Conservation (phyloP, 2,329 filamentous ascomycete species). For the Epicoccum nigrum region DNA sequence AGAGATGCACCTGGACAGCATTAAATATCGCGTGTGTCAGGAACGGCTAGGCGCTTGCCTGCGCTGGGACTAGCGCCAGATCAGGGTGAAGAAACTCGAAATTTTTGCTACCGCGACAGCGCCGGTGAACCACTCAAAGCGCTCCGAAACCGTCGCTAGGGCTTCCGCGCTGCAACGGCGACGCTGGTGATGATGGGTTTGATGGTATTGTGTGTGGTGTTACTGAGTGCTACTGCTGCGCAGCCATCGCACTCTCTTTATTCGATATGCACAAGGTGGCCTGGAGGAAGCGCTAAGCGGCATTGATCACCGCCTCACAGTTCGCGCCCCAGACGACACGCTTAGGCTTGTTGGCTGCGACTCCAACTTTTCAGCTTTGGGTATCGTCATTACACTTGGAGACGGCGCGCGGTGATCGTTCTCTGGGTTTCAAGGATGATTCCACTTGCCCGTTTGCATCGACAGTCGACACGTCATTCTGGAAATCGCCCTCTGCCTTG, state of each 20-base stretch:
- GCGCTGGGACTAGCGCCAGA: conserved; percentile 24
- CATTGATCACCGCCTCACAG: conserved; percentile 30
- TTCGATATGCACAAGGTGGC: conserved; percentile 25
- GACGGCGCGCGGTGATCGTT: not conserved
- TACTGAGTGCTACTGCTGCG: conserved; percentile 7
- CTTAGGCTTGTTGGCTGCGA: conserved; percentile 9
- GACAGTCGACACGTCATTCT: conserved; percentile 12
- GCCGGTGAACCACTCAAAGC: conserved; percentile 23
- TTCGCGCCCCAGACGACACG: conserved; percentile 17
- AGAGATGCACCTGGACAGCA: conserved; percentile 29
- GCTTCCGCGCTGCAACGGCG: not conserved
- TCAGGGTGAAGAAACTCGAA: conserved; percentile 38
- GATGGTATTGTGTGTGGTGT: conserved; percentile 9
- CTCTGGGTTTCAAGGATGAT: not conserved
- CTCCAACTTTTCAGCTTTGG: conserved; percentile 10
- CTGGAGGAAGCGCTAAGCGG: conserved; percentile 28
- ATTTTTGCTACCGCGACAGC: conserved; percentile 36
- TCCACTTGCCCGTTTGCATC: conserved; percentile 1
- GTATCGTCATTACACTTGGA: not conserved
- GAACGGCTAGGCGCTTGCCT: conserved; percentile 28
- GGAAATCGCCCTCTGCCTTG: conserved; percentile 1
- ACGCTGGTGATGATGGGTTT: conserved; percentile 1
- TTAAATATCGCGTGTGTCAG: conserved; percentile 31
- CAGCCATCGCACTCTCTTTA: conserved; percentile 21
- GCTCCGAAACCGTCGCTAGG: conserved; percentile 9